phyloP scores from a whole-genome alignment of 1,284 basidiomycete species.

The Rhizoctonia solani region DNA sequence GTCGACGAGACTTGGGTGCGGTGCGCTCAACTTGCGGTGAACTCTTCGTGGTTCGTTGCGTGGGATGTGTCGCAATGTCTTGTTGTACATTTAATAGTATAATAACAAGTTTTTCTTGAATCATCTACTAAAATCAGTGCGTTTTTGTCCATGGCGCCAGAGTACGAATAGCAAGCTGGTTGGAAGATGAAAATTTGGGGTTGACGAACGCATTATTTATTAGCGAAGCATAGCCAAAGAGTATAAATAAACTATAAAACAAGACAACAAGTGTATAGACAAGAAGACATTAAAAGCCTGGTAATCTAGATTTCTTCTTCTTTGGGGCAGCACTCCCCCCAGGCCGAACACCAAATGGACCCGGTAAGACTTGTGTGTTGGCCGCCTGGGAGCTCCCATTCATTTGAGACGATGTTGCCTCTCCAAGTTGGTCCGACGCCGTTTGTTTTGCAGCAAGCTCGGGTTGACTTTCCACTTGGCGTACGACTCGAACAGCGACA shows the following conservation, averaged over 20 bases:
- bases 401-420: slow-evolving; percentile 47
- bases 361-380: slow-evolving; percentile 73
- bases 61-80: slow-evolving; percentile 83
- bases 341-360: slow-evolving; percentile 68
- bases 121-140: too few relatives aligned
- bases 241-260: slow-evolving; percentile 15
- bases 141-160: too few relatives aligned
- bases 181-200: too few relatives aligned
- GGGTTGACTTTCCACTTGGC: slow-evolving; percentile 12
- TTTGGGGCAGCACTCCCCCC: slow-evolving; percentile 45
- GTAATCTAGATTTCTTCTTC: slow-evolving; percentile 52
- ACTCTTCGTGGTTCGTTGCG: slow-evolving; percentile 64
- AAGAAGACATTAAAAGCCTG: slow-evolving; percentile 12
- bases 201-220: too few relatives aligned
- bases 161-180: too few relatives aligned
- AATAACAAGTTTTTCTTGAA: neutral
- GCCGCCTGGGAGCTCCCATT: slow-evolving; percentile 47
- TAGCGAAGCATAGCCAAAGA: neutral
- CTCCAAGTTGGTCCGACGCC: slow-evolving; percentile 35
- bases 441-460: slow-evolving; percentile 29
- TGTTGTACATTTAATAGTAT: slow-evolving; percentile 66
- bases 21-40: slow-evolving; percentile 56
- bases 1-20: slow-evolving; percentile 87
- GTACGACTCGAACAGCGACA: neutral
- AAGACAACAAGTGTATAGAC: neutral